phyloP scores from a whole-genome alignment of 2,329 filamentous ascomycete genomes.

The Aspergillus eucalypticola region DNA sequence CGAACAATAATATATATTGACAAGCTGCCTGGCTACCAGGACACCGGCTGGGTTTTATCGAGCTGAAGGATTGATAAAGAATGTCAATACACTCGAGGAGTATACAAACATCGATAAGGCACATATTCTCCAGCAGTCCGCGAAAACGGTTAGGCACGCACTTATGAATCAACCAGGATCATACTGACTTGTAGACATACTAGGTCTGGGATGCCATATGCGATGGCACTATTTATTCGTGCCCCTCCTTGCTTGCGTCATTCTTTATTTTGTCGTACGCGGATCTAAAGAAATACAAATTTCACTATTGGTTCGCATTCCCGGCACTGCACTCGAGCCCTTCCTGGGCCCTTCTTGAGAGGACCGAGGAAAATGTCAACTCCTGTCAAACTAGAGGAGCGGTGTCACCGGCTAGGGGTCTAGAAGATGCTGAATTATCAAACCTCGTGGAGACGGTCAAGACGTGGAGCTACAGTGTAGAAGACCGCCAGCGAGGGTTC shows the following conservation, averaged over 20 bases:
- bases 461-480: slow-evolving; percentile 81
- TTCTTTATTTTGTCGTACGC: slow-evolving; percentile 90
- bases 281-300: slow-evolving; percentile 95
- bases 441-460: slow-evolving; percentile 79
- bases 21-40: slow-evolving; percentile 43
- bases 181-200: slow-evolving; percentile 15
- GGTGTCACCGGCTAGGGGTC: slow-evolving; percentile 30
- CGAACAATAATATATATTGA: slow-evolving; percentile 3
- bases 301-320: slow-evolving; percentile 98
- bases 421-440: slow-evolving; percentile 71
- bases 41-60: slow-evolving; percentile 71
- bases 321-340: slow-evolving; percentile 89
- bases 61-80: slow-evolving; percentile 91
- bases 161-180: not conserved
- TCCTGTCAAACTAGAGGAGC: slow-evolving; percentile 22
- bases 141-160: slow-evolving; percentile 63
- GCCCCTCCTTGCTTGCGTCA: slow-evolving; percentile 84
- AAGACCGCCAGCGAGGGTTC: slow-evolving; percentile 86
- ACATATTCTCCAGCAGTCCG: slow-evolving; percentile 75
- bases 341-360: slow-evolving; percentile 66
- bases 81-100: slow-evolving; percentile 93
- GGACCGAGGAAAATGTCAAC: slow-evolving; percentile 18
- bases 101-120: slow-evolving; percentile 82
- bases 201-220: slow-evolving; percentile 97
- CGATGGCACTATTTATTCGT: slow-evolving; percentile 93